Evolutionary conservation across 108 stramenopile genomes (phyloP).

Genomic region (Hondaea fermentalgiana): DNA sequence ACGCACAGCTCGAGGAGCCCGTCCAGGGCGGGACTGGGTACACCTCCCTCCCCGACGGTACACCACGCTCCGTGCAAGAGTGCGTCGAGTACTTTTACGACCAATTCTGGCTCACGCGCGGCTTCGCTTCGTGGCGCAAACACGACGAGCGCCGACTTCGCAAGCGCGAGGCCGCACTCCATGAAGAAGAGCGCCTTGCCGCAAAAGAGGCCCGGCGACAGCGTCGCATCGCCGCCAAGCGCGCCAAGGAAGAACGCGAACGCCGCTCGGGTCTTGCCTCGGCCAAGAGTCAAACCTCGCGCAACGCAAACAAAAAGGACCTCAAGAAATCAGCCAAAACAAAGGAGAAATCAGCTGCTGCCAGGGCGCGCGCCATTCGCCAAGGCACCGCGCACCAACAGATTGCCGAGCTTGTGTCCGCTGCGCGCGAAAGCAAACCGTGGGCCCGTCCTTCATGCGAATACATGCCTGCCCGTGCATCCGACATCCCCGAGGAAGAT

Average conservation of each 20-base stretch:
- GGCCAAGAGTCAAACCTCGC: not conserved
- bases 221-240: not conserved
- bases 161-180: not conserved
- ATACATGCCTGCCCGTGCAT: not conserved
- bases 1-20: not conserved
- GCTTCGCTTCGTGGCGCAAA: not conserved
- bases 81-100: constrained; percentile 16
- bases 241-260: not conserved
- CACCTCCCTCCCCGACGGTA: not conserved
- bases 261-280: not conserved
- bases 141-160: not conserved
- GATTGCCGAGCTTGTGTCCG: not conserved
- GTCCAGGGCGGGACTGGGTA: not conserved
- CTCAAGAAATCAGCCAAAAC: not conserved
- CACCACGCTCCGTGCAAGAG: not conserved
- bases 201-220: not conserved
- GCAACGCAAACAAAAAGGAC: not conserved
- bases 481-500: constrained; percentile 1
- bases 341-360: not conserved
- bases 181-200: not conserved
- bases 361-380: not conserved
- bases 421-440: not conserved
- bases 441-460: not conserved
- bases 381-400: no score
- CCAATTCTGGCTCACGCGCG: not conserved